Percentiles rank a stretch among this genome's conserved stretches.
These are phyloP conservation scores for Solanum chacoense DNA, from an alignment of 305 asterid genomes.

Conservation along the genomic window DNA sequence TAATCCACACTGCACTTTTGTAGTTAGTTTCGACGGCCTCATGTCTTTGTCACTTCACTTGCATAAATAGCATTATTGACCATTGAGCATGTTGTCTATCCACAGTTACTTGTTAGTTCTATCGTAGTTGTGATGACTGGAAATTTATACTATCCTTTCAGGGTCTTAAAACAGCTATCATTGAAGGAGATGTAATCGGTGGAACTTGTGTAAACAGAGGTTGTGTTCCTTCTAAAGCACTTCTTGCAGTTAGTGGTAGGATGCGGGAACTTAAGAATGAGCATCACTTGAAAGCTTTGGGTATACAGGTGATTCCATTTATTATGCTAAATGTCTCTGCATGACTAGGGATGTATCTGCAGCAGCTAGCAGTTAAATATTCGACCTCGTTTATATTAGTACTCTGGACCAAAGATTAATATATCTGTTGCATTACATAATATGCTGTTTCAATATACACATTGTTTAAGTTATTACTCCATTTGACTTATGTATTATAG, in stretches of 20 bases:
- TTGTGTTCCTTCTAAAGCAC: slow-evolving; percentile 93
- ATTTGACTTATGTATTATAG: neutral
- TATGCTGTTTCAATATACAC: neutral
- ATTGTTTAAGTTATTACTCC: neutral
- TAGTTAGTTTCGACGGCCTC: neutral
- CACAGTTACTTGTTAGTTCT: neutral
- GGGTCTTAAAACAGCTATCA: slow-evolving; percentile 87
- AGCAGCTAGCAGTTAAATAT: neutral
- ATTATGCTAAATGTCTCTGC: slow-evolving; percentile 13
- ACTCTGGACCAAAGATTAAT: neutral
- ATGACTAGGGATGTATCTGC: neutral
- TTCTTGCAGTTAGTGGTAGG: slow-evolving; percentile 89
- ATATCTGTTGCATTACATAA: neutral
- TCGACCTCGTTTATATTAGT: neutral
- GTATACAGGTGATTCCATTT: slow-evolving; percentile 59
- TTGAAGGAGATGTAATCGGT: slow-evolving; percentile 87
- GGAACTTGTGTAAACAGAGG: slow-evolving; percentile 94
- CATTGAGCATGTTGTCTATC: neutral
- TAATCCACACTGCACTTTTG: neutral
- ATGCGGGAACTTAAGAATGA: slow-evolving; percentile 87
- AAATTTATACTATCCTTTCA: slow-evolving; percentile 5
- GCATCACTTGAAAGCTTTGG: slow-evolving; percentile 78
- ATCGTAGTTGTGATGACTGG: neutral
- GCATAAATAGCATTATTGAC: neutral
- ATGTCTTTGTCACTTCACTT: neutral